Evolutionary conservation across 129 eudicot species (phyloP).

Genomic region (Ambrosia trifida): DNA sequence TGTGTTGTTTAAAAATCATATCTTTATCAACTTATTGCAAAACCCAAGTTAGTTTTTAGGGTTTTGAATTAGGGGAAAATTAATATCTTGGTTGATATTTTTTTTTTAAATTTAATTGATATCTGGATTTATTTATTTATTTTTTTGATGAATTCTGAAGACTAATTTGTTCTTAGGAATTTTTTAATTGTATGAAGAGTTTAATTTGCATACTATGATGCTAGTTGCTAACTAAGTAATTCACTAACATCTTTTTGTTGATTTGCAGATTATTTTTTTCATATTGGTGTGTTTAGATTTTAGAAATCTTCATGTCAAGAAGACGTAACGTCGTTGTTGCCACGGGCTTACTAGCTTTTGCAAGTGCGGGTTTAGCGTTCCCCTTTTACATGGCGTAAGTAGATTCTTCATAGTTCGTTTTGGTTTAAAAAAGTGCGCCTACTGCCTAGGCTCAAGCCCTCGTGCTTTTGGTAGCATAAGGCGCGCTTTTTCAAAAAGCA

Average conservation of each 20-base stretch:
- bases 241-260: constrained; percentile 6
- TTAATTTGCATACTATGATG: neutral
- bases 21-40: neutral
- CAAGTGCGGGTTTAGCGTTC: constrained; percentile 82
- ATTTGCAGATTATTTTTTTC: constrained; percentile 26
- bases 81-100: neutral
- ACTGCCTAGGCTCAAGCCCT: too few relatives aligned
- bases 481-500: too few relatives aligned
- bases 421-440: too few relatives aligned
- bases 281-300: neutral
- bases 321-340: constrained; percentile 76
- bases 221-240: too few relatives aligned
- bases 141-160: neutral
- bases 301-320: constrained; percentile 62
- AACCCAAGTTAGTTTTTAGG: neutral
- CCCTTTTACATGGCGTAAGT: constrained; percentile 99
- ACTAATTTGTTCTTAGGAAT: neutral
- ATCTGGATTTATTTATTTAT: neutral
- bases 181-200: neutral
- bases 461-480: too few relatives aligned
- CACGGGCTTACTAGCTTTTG: constrained; percentile 77
- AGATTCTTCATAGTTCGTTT: neutral
- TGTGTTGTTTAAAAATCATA: neutral
- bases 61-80: neutral
- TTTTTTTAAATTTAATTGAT: too few relatives aligned